Base-by-base conservation (phyloP, 1,284 basidiomycete species). In the Cryptococcus neoformans region DNA sequence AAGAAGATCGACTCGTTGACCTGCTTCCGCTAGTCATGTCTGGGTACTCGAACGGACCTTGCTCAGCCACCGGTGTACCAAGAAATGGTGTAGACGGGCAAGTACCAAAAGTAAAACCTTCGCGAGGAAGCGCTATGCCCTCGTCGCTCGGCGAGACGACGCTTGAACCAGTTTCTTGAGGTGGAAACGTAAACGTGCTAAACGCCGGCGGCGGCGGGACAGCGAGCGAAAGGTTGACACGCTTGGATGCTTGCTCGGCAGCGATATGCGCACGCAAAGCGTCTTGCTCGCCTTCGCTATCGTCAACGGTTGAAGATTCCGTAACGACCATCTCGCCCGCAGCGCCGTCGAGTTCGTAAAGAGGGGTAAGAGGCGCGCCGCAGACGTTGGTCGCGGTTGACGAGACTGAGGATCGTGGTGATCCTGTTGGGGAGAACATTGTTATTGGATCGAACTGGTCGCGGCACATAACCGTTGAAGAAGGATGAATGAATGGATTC, bases 31-130 rank as follows among this genome's bases (percentile, higher is more conserved):
- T 17, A 42, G 21, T 44, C 37, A 35, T 49, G 16, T 49, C 54
- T 36, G 69, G 69, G 54, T 71, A 71, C 56, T 71, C 69, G 60
- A 71, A 71, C 10, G 62, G 62, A 9, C 69, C 69, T 45, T 68
- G 61, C 49, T 71, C 69, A 2, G 64, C 62, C 1, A 65, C 64
- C 6, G 69, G 69, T 6, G 69, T 71, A 34, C 66, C 60, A 2
- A 59, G 39, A 34, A 65, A 58, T 1, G 61, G 53, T 8, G 12
- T 11, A 1, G 57, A 55, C 1, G 64, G 57, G 21, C 62, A 65
- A n/a, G 59, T 51, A 16, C 64, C 64, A 40, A 63, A 65, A 3
- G 56, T 45, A 51, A 63, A 65, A 1, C 52, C 62, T 14, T 52
- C 58, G 7, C 35, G 36, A 14, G 60, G 62, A 12, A 59, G 42